A percentile compares a stretch with the other conserved stretches of the same genome.
Conservation (phyloP, 805 yeast species). For the Metschnikowia koreensis region DNA sequence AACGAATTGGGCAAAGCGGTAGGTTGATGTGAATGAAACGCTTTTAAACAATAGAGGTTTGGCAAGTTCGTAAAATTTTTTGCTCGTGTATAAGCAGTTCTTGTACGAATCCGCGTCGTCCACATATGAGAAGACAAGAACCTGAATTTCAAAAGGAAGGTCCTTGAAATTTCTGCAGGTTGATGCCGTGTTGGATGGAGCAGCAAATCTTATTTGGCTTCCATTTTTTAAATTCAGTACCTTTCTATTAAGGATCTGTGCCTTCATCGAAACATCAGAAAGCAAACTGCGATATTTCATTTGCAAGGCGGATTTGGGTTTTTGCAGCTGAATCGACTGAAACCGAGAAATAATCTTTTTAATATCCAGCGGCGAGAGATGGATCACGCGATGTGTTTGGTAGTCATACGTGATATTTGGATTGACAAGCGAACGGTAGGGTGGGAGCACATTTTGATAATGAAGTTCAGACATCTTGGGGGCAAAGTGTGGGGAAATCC, state of each 20-base stretch:
- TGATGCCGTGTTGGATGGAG: not conserved
- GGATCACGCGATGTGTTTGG: slow-evolving; percentile 43
- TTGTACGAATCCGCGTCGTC: slow-evolving; percentile 35
- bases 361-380: slow-evolving; percentile 35
- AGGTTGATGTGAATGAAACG: slow-evolving; percentile 65
- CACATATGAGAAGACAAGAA: slow-evolving; percentile 36
- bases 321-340: slow-evolving; percentile 16
- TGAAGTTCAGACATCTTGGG: slow-evolving; percentile 14
- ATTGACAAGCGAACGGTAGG: slow-evolving; percentile 51
- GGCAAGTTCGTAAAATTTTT: slow-evolving; percentile 48
- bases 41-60: slow-evolving; percentile 53
- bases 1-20: slow-evolving; percentile 77
- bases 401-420: slow-evolving; percentile 53
- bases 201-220: not conserved
- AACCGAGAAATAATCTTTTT: slow-evolving; percentile 20
- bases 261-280: slow-evolving; percentile 46
- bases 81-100: slow-evolving; percentile 50
- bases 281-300: slow-evolving; percentile 50
- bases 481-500: not conserved
- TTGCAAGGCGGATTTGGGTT: slow-evolving; percentile 25
- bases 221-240: slow-evolving; percentile 16
- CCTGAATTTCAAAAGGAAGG: slow-evolving; percentile 46
- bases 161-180: slow-evolving; percentile 21
- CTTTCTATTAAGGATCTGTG: slow-evolving; percentile 38
- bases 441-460: slow-evolving; percentile 38